phyloP scores from a whole-genome alignment of 192 early-diverging fungal species.

The Lunasporangiospora selenospora region DNA sequence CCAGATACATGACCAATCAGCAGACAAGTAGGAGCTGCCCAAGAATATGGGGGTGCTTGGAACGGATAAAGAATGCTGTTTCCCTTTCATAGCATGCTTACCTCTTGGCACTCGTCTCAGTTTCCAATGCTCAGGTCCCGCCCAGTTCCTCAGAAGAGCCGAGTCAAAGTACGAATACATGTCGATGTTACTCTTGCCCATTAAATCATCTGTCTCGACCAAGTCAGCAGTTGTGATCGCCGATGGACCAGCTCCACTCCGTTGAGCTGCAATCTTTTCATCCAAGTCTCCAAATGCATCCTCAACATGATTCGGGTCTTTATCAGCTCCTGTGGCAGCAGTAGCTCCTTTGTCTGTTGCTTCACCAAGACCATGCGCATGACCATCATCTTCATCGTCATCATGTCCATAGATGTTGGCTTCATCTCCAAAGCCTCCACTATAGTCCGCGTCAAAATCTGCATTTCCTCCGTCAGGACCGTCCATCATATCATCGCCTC shows the following conservation, averaged over 20 bases:
- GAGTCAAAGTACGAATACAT: slow-evolving; percentile 91
- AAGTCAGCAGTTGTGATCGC: slow-evolving; percentile 43
- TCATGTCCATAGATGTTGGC: too few species aligned
- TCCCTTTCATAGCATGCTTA: slow-evolving; percentile 15
- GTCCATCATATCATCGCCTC: slow-evolving; percentile 5
- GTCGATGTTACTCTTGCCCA: slow-evolving; percentile 62
- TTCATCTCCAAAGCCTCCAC: not conserved
- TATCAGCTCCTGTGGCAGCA: slow-evolving; percentile 38
- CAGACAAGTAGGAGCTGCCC: not conserved
- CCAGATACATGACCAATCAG: not conserved
- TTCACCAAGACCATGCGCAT: slow-evolving; percentile 48
- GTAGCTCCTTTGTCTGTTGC: slow-evolving; percentile 49
- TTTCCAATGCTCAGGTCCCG: slow-evolving; percentile 94
- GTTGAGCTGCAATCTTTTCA: slow-evolving; percentile 28
- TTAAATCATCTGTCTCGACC: slow-evolving; percentile 62
- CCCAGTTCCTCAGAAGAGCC: slow-evolving; percentile 84
- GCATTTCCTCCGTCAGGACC: slow-evolving; percentile 9
- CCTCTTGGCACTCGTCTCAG: slow-evolving; percentile 52
- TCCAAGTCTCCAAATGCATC: slow-evolving; percentile 46
- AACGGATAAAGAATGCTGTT: not conserved
- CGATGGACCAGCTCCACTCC: slow-evolving; percentile 12
- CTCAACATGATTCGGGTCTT: slow-evolving; percentile 42
- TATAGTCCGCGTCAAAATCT: slow-evolving; percentile 5
- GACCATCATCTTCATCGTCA: slow-evolving; percentile 46
- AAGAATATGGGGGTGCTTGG: not conserved